phyloP scores from a whole-genome alignment of 116 monocot genomes.

The Phalaenopsis hybrid region DNA sequence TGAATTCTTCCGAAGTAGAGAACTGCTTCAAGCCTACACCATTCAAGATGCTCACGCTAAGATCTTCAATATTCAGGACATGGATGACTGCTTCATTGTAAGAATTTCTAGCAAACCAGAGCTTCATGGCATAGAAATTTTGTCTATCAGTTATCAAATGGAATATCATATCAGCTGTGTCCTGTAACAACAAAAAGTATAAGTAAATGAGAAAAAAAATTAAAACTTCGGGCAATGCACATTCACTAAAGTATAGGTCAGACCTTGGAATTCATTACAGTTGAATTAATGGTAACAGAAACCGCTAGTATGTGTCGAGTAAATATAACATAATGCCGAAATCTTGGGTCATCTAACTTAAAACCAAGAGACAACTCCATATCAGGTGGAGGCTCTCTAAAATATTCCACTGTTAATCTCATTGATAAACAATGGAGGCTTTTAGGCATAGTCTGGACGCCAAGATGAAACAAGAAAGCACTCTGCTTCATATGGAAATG shows the following conservation, averaged over 20 bases:
- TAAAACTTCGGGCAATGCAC: neutral
- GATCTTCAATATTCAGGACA: slow-evolving; percentile 44
- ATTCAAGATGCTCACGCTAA: slow-evolving; percentile 8
- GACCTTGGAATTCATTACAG: slow-evolving; percentile 80
- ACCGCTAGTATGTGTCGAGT: slow-evolving; percentile 70
- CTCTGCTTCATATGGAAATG: slow-evolving; percentile 95
- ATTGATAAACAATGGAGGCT: slow-evolving; percentile 82
- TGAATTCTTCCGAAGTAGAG: slow-evolving; percentile 46
- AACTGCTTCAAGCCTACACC: slow-evolving; percentile 16
- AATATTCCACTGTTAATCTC: slow-evolving; percentile 89
- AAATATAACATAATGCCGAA: slow-evolving; percentile 67
- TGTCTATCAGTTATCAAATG: slow-evolving; percentile 46
- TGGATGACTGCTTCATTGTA: slow-evolving; percentile 35
- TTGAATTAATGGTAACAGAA: slow-evolving; percentile 86
- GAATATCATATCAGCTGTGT: slow-evolving; percentile 32
- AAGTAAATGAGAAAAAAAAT: neutral
- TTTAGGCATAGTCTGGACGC: slow-evolving; percentile 91
- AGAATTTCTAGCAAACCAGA: slow-evolving; percentile 42
- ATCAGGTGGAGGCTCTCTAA: slow-evolving; percentile 40
- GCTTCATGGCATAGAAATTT: slow-evolving; percentile 56
- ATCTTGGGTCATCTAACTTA: slow-evolving; percentile 39
- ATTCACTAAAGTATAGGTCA: neutral
- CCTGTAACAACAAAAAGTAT: slow-evolving; percentile 24
- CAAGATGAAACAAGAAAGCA: slow-evolving; percentile 88
- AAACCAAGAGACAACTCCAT: slow-evolving; percentile 16